A percentile compares a stretch with the other conserved stretches of the same genome.
phyloP scores from a whole-genome alignment of 2,329 filamentous ascomycete species.

The Curvularia spicifera region DNA sequence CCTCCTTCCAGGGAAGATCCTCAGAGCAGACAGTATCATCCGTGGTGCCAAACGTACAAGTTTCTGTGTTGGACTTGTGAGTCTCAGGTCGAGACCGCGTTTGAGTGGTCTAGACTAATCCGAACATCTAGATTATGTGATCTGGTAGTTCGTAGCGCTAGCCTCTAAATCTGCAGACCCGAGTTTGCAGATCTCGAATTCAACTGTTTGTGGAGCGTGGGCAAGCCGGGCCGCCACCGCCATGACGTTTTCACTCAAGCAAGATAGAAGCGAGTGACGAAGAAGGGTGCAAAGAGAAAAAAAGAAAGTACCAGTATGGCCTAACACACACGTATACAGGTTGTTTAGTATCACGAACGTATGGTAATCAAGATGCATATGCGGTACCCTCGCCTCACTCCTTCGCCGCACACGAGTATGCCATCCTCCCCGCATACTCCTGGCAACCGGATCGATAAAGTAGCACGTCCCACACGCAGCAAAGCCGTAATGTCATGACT shows the following conservation, averaged over 20 bases:
- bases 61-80: background rate
- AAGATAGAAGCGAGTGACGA: background rate
- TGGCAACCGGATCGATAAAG: background rate
- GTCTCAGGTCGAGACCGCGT: background rate
- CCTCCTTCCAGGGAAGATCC: background rate
- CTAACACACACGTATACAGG: background rate
- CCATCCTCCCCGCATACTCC: background rate
- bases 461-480: background rate
- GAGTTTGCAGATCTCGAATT: background rate
- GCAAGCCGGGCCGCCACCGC: background rate
- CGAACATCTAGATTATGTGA: background rate
- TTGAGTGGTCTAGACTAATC: background rate
- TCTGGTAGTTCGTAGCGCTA: background rate
- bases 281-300: background rate
- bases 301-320: background rate
- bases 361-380: background rate
- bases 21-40: background rate
- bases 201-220: background rate
- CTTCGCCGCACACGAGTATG: background rate
- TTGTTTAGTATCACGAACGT: background rate
- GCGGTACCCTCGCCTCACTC: background rate
- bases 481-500: background rate
- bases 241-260: background rate
- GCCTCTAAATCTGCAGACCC: background rate
- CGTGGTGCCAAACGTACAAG: background rate